Evolutionary conservation across 441 rosid species (phyloP).

Genomic region (Geranium incanum): DNA sequence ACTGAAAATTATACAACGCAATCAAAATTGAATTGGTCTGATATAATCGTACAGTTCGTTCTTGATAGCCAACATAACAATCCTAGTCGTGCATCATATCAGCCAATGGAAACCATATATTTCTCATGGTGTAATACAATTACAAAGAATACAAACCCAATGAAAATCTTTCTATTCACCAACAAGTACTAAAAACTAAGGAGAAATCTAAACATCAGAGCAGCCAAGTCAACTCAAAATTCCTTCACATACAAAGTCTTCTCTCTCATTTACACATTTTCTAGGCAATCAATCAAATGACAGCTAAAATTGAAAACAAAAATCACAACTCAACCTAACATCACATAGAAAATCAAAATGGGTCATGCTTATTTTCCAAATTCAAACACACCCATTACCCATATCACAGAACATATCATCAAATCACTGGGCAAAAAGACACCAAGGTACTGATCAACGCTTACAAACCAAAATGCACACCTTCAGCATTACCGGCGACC

Average conservation of each 20-base stretch:
- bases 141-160: not conserved
- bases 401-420: not conserved
- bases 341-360: not conserved
- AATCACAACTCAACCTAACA: not conserved
- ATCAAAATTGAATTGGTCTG: not conserved
- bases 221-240: not conserved
- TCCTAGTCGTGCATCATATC: not conserved
- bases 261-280: not conserved
- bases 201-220: not conserved
- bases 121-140: not conserved
- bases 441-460: not conserved
- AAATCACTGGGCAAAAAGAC: not conserved
- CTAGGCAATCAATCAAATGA: not conserved
- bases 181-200: not conserved
- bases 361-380: constrained; percentile 1
- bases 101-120: not conserved
- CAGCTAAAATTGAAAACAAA: not conserved
- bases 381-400: not conserved
- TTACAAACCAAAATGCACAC: constrained; percentile 1
- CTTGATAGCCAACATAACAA: not conserved
- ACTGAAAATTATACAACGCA: not conserved
- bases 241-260: not conserved
- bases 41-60: not conserved
- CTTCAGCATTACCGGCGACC: constrained; percentile 5
- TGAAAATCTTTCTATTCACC: not conserved